Base-by-base conservation (phyloP, 1,284 basidiomycete species). In the Heterobasidion parviporum region DNA sequence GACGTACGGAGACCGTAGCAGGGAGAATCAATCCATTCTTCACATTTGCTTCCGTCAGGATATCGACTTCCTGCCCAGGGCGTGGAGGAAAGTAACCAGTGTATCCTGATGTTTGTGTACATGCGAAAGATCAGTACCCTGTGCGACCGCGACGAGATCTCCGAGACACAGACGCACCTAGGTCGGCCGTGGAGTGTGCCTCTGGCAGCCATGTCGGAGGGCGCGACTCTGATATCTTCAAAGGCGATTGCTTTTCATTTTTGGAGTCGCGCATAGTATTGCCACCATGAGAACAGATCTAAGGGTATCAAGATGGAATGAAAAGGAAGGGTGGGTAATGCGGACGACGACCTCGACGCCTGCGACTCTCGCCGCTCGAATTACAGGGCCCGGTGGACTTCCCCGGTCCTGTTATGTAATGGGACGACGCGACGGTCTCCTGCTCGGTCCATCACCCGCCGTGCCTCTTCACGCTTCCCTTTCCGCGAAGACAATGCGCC, bases 81-180 rank as follows among this genome's bases (percentile, higher is more conserved):
- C 82, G 77, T 3, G 93, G 89, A 44, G 94, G 93, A 67, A 89
- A 84, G 67, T 94, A 94, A 38, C 93, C 92, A 53, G 85, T 82
- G 66, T 87, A 94, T 14, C 93, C 92, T 94, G 56, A 57, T 50
- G 52, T 9, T 36, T 4, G 16, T 54, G 12, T 54, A 38, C 50
- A 12, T 32, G 26, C 9, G 18, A n/a, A 1, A 16, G 18, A 8
- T 20, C 12, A 48, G 9, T 48, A 16, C 14, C 36, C 49, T 26
- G 26, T 26, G 26, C 26, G 5, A 26, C 26, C 26, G 26, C 26
- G 26, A 26, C 26, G 26, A 26, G 4, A 32, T 9, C 14, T 38
- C 44, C 16, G 20, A 46, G 12, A 33, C 15, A 12, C 15, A 18
- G 3, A 59, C 52, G 44, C 57, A 82, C 89, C 89, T 50, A 90